Evolutionary conservation across 2,329 filamentous ascomycete genomes (phyloP).

Genomic region (Diaporthe vexans): DNA sequence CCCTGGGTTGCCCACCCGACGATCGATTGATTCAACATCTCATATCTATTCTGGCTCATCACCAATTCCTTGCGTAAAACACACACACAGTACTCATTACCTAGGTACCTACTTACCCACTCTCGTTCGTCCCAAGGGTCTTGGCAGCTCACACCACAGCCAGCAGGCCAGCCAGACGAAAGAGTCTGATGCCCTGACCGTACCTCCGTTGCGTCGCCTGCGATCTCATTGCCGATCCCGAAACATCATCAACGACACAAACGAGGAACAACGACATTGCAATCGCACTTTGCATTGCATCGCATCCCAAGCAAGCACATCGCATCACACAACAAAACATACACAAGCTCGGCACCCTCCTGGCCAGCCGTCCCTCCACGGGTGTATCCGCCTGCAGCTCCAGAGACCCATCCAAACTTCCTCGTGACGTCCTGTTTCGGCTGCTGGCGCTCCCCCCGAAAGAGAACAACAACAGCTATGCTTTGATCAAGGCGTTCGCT

Average conservation of each 20-base stretch:
- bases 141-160: constrained; percentile 28
- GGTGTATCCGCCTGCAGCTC: constrained; percentile 35
- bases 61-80: neutral
- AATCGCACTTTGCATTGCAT: neutral
- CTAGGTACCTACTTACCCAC: neutral
- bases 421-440: constrained; percentile 37
- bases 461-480: constrained; percentile 38
- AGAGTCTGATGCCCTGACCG: constrained; percentile 24
- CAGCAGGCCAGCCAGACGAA: neutral
- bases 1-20: neutral
- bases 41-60: constrained; percentile 9
- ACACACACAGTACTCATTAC: neutral
- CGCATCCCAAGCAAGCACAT: neutral
- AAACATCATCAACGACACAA: constrained; percentile 6
- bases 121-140: constrained; percentile 29
- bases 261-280: neutral
- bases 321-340: neutral
- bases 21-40: neutral
- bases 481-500: constrained; percentile 39
- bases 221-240: constrained; percentile 10
- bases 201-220: constrained; percentile 13
- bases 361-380: constrained; percentile 16
- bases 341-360: neutral
- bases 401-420: constrained; percentile 33
- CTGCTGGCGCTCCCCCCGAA: constrained; percentile 21